Conservation (phyloP, 768 basidiomycete genomes). For the Suillus variegatus region DNA sequence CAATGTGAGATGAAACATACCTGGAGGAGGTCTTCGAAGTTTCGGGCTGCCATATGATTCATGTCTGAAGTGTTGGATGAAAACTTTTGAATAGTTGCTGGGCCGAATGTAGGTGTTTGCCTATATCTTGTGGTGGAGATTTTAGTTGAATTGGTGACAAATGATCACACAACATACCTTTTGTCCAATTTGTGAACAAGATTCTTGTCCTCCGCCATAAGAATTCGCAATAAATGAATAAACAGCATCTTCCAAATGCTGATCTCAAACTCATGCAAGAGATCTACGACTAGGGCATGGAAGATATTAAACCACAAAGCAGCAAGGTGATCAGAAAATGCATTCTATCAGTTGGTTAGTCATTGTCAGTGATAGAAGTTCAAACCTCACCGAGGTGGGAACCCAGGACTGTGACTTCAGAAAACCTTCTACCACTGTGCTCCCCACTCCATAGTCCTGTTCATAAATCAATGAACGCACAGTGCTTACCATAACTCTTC, state of each 20-base stretch:
- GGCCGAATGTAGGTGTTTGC: neutral
- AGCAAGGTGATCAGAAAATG: constrained; percentile 22
- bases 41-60: constrained; percentile 29
- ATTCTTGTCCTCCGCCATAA: neutral
- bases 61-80: neutral
- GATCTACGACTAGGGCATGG: constrained; percentile 24
- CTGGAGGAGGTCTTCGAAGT: constrained; percentile 40
- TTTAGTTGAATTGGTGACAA: neutral
- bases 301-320: constrained; percentile 23
- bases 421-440: neutral
- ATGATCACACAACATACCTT: neutral
- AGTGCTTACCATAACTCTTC: neutral
- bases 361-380: neutral
- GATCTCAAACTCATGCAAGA: constrained; percentile 31
- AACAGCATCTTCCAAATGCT: constrained; percentile 30
- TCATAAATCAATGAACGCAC: neutral
- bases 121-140: neutral
- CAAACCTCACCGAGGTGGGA: constrained; percentile 2
- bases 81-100: neutral
- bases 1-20: neutral
- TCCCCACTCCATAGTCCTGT: no score
- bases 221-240: constrained; percentile 27
- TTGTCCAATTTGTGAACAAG: neutral
- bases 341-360: constrained; percentile 20
- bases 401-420: constrained; percentile 14